Percentiles rank a stretch among this genome's conserved stretches.
Evolutionary conservation across 805 yeast genomes (phyloP).

Genomic region (Starmerella scarabaei): DNA sequence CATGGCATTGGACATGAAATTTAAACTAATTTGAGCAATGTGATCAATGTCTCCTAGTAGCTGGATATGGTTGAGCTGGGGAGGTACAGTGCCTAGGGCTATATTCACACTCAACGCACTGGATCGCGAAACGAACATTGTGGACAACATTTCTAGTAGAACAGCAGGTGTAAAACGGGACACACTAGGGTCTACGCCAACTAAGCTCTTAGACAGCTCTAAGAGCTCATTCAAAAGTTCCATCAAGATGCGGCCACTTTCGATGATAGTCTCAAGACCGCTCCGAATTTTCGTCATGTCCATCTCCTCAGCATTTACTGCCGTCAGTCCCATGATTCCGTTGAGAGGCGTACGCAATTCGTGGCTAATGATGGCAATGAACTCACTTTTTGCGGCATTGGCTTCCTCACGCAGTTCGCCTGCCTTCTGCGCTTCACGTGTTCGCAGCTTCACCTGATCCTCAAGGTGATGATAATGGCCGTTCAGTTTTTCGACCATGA

Average conservation of each 20-base stretch:
- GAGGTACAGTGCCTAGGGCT: constrained; percentile 47
- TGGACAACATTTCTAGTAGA: constrained; percentile 65
- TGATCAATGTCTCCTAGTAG: constrained; percentile 74
- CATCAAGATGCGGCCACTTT: constrained; percentile 81
- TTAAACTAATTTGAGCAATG: constrained; percentile 81
- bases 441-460: constrained; percentile 76
- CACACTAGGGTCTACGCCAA: constrained; percentile 73
- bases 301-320: constrained; percentile 79
- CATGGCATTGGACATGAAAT: constrained; percentile 78
- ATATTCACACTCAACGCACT: constrained; percentile 59
- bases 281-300: constrained; percentile 57
- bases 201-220: constrained; percentile 79
- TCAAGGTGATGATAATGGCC: constrained; percentile 76
- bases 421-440: constrained; percentile 63
- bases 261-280: constrained; percentile 65
- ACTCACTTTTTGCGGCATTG: constrained; percentile 88
- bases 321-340: constrained; percentile 93
- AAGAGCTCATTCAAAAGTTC: constrained; percentile 83
- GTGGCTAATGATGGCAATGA: constrained; percentile 84
- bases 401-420: constrained; percentile 44
- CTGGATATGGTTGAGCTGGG: constrained; percentile 38
- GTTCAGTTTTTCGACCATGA: constrained; percentile 82
- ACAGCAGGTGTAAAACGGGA: constrained; percentile 65
- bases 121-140: constrained; percentile 49
- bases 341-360: constrained; percentile 91